Evolutionary conservation across 306 rosid species (phyloP), one percentile per base, ranked within the genome.

Genomic region (Quercus alba): DNA sequence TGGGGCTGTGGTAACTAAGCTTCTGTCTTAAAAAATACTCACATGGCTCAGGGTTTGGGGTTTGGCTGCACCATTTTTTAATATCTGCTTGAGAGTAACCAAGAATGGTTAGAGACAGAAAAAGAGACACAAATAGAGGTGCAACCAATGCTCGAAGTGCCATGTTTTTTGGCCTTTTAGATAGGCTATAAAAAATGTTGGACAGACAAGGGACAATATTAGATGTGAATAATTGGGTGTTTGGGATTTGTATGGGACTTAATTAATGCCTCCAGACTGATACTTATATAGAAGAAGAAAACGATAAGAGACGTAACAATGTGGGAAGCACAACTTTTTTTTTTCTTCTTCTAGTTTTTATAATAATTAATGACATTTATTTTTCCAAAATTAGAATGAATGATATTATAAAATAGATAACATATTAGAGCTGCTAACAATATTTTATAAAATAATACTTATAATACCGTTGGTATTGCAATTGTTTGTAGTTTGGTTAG

Each of bases 41-140:
- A 31, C 98, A 94, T 75, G 95, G 89, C 2, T 84, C 31, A 52
- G 98, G 97, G 76, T 88, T 57, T 3, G 98, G 98, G 18, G 98
- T 94, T 86, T 94, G 88, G 89, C 82, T 84, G n/a, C 98, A 94
- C 97, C 97, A 91, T 23, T 58, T 55, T 72, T 88, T 88, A 5
- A 89, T 59, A 66, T 86, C 94, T 1, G 75, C 78, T 0, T 3
- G 17, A 0, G 92, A 75, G 82, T 87, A 75, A 7, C 72, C 73
- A 61, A 68, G 74, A 9, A 30, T 79, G 44, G 46, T 5, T 15
- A 75, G 77, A 54, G 83, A 80, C 18, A 83, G 78, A n/a, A 73
- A 73, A 35, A 84, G 73, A 1, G 83, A 74, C 35, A 75, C 14
- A 3, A 83, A 3, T 35, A 82, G 21, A 59, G 76, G 85, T 2